These are phyloP conservation scores for Fusarium sp. DNA, from an alignment of 2,329 filamentous ascomycete genomes.

Conservation along the genomic window DNA sequence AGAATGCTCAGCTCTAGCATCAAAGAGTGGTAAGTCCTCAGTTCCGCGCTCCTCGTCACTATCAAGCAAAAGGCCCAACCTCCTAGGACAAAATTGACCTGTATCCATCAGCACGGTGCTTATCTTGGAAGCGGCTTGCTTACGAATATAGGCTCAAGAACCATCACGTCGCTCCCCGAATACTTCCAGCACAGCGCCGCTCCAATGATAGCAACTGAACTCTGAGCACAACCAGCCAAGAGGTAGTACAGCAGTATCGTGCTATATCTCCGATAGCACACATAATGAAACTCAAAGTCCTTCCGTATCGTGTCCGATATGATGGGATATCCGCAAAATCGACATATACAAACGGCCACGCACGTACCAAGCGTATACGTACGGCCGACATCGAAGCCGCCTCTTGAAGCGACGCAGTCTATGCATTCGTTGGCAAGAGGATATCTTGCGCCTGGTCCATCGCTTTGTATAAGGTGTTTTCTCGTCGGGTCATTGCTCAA, in stretches of 20 bases:
- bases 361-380: conserved; percentile 53
- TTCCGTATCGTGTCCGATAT: conserved; percentile 46
- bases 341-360: conserved; percentile 53
- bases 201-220: conserved; percentile 50
- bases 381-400: conserved; percentile 53
- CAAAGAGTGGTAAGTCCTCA: conserved; percentile 55
- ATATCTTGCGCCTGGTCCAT: conserved; percentile 46
- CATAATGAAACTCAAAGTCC: conserved; percentile 55
- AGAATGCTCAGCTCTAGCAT: conserved; percentile 49
- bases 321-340: conserved; percentile 58
- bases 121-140: conserved; percentile 14
- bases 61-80: conserved; percentile 51
- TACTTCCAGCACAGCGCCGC: conserved; percentile 54
- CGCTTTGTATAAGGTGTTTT: conserved; percentile 49
- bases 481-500: conserved; percentile 50
- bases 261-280: conserved; percentile 55
- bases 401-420: conserved; percentile 50
- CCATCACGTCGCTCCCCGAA: conserved; percentile 46
- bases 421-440: conserved; percentile 56
- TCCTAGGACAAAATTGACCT: conserved; percentile 53
- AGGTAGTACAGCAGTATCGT: conserved; percentile 53
- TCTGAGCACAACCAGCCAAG: conserved; percentile 53
- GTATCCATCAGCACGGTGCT: conserved; percentile 8
- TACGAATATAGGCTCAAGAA: conserved; percentile 52
- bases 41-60: conserved; percentile 48